Conservation (phyloP, 306 rosid genomes). For the Carpinus viminea region DNA sequence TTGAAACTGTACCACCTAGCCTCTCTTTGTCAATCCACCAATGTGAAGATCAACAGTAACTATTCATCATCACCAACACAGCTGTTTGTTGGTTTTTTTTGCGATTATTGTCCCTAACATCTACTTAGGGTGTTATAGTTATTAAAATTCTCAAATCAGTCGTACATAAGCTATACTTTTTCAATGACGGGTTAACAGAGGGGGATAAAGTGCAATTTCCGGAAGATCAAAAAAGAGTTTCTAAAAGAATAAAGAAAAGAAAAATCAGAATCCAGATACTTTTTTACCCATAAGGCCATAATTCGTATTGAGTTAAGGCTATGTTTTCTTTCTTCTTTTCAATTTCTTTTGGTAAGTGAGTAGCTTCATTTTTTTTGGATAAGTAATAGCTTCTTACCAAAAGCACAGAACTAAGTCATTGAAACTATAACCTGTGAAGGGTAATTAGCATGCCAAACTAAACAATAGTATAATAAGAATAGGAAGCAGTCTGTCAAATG, state of each 20-base stretch:
- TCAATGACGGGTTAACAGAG: too few species aligned
- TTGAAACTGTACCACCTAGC: neutral
- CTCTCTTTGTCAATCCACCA: neutral
- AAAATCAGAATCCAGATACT: too few species aligned
- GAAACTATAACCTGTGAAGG: slow-evolving; percentile 29
- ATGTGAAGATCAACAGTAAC: neutral
- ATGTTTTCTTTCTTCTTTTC: neutral
- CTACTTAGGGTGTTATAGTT: neutral
- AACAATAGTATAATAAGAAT: slow-evolving; percentile 25
- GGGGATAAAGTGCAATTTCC: too few species aligned
- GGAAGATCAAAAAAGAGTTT: too few species aligned
- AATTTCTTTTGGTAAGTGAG: neutral
- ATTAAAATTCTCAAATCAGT: too few species aligned
- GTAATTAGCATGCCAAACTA: slow-evolving; percentile 36
- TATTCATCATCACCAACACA: neutral
- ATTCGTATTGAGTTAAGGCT: too few species aligned
- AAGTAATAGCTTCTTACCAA: too few species aligned
- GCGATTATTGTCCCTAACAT: neutral
- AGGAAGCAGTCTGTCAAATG: slow-evolving; percentile 28
- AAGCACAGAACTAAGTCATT: slow-evolving; percentile 37
- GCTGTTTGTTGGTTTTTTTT: too few species aligned
- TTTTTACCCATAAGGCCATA: too few species aligned
- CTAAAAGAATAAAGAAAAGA: too few species aligned
- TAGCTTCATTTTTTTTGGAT: too few species aligned
- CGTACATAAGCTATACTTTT: too few species aligned